Conservation (phyloP, 225 moss, liverwort and hornwort species). For the Pseudoscleropodium purum region DNA sequence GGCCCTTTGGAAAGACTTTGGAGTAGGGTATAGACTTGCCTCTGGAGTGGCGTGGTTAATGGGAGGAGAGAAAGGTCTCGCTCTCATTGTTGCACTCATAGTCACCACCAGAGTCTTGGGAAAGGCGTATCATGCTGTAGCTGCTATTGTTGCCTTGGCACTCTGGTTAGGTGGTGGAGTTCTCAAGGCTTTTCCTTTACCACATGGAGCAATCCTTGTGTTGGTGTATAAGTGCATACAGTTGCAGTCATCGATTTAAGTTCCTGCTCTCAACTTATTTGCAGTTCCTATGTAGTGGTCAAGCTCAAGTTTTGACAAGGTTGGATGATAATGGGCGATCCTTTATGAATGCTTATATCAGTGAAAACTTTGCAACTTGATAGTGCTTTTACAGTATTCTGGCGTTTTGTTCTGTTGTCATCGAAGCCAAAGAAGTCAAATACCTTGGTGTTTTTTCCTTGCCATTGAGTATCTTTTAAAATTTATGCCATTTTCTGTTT, state of each 20-base stretch:
- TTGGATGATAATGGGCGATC: not conserved
- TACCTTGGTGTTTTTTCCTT: not conserved
- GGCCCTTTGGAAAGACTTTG: constrained; percentile 42
- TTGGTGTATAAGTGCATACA: constrained; percentile 52
- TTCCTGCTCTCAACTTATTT: not conserved
- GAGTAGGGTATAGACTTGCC: constrained; percentile 46
- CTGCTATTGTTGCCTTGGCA: constrained; percentile 45
- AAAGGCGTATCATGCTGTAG: constrained; percentile 30
- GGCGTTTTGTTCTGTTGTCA: not conserved
- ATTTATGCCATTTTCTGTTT: not conserved
- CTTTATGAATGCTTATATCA: not conserved
- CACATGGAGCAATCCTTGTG: constrained; percentile 47
- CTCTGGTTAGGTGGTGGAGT: constrained; percentile 49
- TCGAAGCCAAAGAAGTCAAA: not conserved
- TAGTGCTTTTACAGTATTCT: not conserved
- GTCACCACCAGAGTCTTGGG: constrained; percentile 35
- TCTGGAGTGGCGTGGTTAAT: constrained; percentile 52
- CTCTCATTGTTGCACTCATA: constrained; percentile 31
- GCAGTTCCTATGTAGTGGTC: not conserved
- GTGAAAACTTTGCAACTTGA: not conserved
- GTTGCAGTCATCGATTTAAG: constrained; percentile 27
- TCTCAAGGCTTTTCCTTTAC: constrained; percentile 37
- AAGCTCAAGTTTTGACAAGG: not conserved
- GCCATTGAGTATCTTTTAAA: not conserved
- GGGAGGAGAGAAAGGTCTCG: constrained; percentile 52